Conservation (phyloP, 139 green algal species). For the Desmodesmus armatus region DNA sequence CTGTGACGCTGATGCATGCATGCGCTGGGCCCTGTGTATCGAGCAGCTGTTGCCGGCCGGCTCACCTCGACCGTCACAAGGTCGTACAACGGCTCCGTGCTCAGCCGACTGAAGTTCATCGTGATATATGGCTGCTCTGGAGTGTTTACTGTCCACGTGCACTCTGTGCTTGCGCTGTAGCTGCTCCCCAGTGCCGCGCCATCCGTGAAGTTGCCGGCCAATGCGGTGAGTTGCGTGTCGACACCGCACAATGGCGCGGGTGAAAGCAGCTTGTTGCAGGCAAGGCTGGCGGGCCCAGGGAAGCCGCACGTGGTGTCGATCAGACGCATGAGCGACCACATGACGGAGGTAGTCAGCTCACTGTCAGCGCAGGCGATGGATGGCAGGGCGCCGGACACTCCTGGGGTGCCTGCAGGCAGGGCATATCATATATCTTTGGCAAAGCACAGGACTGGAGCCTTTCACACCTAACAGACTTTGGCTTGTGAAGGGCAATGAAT, state of each 20-base stretch:
- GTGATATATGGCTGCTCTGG: constrained; percentile 48
- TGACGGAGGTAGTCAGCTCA: constrained; percentile 1
- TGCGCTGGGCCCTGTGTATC: neutral
- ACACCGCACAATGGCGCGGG: constrained; percentile 29
- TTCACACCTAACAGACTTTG: no score
- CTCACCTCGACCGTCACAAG: constrained; percentile 40
- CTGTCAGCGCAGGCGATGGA: constrained; percentile 18
- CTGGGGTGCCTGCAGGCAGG: neutral
- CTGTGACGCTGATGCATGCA: no score
- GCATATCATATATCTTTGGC: no score
- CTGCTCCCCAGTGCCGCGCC: neutral
- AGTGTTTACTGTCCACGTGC: constrained; percentile 46
- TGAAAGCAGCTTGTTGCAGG: constrained; percentile 45
- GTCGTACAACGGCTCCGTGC: constrained; percentile 53
- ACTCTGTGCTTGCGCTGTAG: constrained; percentile 39
- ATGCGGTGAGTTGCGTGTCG: constrained; percentile 4
- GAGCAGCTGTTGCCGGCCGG: no score
- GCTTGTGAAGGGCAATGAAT: no score
- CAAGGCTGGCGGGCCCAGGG: constrained; percentile 3
- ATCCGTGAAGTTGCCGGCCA: constrained; percentile 8
- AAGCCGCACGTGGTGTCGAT: constrained; percentile 42
- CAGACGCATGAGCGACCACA: constrained; percentile 14
- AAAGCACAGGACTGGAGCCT: no score
- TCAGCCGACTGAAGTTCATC: constrained; percentile 39
- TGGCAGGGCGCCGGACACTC: neutral